Base-by-base conservation (phyloP, 192 early-diverging fungal genomes). In the Geranomyces variabilis region DNA sequence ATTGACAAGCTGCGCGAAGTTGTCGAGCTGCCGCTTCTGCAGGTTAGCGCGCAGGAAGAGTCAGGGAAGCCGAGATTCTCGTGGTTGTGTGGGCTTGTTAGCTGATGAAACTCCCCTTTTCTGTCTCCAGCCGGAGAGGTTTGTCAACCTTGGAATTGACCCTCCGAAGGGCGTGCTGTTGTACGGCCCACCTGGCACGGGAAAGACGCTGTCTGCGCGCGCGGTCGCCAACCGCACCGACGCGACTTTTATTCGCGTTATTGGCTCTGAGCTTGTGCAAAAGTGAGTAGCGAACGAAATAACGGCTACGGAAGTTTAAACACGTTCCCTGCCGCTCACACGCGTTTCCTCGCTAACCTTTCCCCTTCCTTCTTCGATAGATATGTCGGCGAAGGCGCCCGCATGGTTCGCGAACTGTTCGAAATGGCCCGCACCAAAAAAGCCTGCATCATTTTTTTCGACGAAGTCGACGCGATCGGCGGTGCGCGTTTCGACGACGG, bases 361-460 rank as follows among this genome's bases (percentile, higher is more conserved):
- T 41, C 2, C 46, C 53, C 24, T 56, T 64, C 14, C 36, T 26
- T 14, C 59, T 53, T 53, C 15, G 6, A 7, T 15, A 84, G 84
- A 66, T 98, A 98, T 74, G 95, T 97, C n/a, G 96, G 96, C 60
- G 96, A 97, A 76, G 97, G 97, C 45, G 97, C 96, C 13, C 89
- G 97, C 70, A 98, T 99, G 97, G 93, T 99, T 59, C 91, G 97
- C 67, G 97, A 99, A 73, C 84, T 99, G 68, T 99, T 99, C 79
- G 95, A 99, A 81, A 99, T 99, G 97, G 97, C 97, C 53, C 90
- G 96, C 67, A 93, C 96, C 51, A 98, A 98, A 84, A 99, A 99
- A 77, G 97, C 97, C 1, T 99, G 97, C 79, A 99, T 99, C 73
- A 97, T 99, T 73, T 99, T 99, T 79, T 98, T 99, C 86, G 97